Conservation (phyloP, 352 stramenopile species). For the Globisporangium solare region DNA sequence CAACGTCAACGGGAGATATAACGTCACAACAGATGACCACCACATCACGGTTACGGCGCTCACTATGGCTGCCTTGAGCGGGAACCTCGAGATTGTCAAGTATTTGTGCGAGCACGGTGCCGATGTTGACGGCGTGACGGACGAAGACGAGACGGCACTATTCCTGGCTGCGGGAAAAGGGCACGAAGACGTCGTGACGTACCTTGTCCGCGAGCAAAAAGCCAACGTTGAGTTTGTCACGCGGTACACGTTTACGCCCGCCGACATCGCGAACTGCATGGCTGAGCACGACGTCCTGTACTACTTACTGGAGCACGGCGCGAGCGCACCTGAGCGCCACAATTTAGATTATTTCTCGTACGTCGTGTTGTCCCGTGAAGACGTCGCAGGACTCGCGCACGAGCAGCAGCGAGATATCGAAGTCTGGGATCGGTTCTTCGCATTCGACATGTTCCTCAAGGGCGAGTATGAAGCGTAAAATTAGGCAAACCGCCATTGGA, state of each 20-base stretch:
- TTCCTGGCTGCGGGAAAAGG: neutral
- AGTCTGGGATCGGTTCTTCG: neutral
- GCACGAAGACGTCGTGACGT: neutral
- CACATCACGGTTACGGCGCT: neutral
- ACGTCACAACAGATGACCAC: neutral
- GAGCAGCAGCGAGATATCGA: neutral
- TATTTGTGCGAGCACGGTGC: neutral
- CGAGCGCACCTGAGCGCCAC: neutral
- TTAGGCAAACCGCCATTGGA: neutral
- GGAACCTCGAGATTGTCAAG: neutral
- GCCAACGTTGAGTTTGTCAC: neutral
- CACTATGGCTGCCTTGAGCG: neutral
- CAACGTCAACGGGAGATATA: neutral
- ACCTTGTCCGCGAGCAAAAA: neutral
- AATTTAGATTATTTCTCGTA: neutral
- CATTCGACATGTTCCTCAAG: constrained; percentile 1
- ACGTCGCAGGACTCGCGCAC: neutral
- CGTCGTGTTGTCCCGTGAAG: neutral
- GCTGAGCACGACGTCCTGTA: neutral
- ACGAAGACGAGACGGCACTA: neutral
- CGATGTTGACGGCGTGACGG: neutral
- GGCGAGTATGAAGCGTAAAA: neutral
- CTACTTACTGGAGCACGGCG: neutral
- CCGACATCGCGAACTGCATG: neutral
- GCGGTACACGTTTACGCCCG: neutral